Conservation (phyloP, 2,329 filamentous ascomycete species). For the Rhynchosporium agropyri region DNA sequence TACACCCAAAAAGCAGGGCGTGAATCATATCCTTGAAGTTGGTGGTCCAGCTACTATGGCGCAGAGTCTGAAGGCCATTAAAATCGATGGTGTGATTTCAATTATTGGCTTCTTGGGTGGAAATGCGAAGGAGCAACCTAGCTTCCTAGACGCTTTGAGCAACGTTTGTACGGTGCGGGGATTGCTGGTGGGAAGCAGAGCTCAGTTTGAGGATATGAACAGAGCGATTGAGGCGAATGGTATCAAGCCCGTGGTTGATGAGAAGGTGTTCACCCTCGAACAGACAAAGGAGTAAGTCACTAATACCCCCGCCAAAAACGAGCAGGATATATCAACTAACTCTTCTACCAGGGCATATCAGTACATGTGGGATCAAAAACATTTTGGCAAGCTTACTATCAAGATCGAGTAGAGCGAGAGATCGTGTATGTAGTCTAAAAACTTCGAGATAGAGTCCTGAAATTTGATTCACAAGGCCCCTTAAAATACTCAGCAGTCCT, state of each 20-base stretch:
- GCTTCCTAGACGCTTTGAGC: constrained; percentile 41
- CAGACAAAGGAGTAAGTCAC: constrained; percentile 45
- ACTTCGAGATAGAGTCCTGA: not conserved
- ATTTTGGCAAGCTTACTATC: constrained; percentile 53
- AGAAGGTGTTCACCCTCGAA: constrained; percentile 49
- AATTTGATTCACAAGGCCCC: not conserved
- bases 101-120: constrained; percentile 46
- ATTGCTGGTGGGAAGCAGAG: constrained; percentile 50
- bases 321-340: not conserved
- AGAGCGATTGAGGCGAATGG: constrained; percentile 52
- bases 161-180: constrained; percentile 50
- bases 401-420: constrained; percentile 34
- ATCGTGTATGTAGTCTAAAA: not conserved
- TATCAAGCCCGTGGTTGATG: constrained; percentile 52
- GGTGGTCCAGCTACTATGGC: constrained; percentile 46
- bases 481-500: too few species aligned
- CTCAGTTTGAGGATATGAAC: constrained; percentile 56
- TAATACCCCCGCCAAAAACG: too few species aligned
- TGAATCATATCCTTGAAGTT: constrained; percentile 50
- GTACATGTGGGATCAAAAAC: constrained; percentile 54
- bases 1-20: constrained; percentile 44
- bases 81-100: constrained; percentile 47
- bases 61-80: constrained; percentile 47
- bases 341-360: constrained; percentile 47
- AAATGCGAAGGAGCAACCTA: constrained; percentile 31